Evolutionary conservation across 768 basidiomycete species (phyloP), one percentile per base, ranked within the genome.

Genomic region (Tricholoma terreum): DNA sequence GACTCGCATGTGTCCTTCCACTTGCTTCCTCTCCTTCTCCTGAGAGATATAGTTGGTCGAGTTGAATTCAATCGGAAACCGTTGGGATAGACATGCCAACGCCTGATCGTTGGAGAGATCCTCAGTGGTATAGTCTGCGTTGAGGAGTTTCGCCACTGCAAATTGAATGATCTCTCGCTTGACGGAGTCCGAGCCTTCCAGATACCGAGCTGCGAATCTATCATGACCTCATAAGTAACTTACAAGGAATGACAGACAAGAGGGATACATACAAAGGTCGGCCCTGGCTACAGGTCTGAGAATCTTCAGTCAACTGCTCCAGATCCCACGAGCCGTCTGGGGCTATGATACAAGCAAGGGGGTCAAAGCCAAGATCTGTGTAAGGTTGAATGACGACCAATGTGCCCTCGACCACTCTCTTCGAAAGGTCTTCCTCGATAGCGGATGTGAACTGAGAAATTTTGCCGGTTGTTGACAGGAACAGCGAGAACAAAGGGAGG

Each of bases 1-100:
- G 22, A 74, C 54, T 9, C 73, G 68, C 69, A 73, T 65, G 56
- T 72, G 72, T 0, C 60, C 42, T 52, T 69, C 67, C 6, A 74
- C 71, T 54, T 71, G 70, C 24, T 27, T 27, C 40, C 33, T 58
- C 56, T 56, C 58, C 55, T 71, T 66, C 40, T 42, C 50, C 15
- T 24, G 54, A 21, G 51, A 56, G 42, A 55, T 33, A 4, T 49
- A 33, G 42, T 53, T 50, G n/a, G 46, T 63, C 8, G 67, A 60
- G 19, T 65, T 58, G 63, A 72, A 73, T 33, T 69, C 63, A 43
- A 71, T 56, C 14, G 69, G 63, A 7, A 72, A 48, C 11, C 69
- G 70, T 22, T 57, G 60, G 33, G 62, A 59, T n/a, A 68, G 52
- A 55, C 65, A 68, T n/a, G 65, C 67, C 19, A 68, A 46, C n/a